Evolutionary conservation across 805 yeast genomes (phyloP).

Genomic region (Yarrowia divulgata): DNA sequence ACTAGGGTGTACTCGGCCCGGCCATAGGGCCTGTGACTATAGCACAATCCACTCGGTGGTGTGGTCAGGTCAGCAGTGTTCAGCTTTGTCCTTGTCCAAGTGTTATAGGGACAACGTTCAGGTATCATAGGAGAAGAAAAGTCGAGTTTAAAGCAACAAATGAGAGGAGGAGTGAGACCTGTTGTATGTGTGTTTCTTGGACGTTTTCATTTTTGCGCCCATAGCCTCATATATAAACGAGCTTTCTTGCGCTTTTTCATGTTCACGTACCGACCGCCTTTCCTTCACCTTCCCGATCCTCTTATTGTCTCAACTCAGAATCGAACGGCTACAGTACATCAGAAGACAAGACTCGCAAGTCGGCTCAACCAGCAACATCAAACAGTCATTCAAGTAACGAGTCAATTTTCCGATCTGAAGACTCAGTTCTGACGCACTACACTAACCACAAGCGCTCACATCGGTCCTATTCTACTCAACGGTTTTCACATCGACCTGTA

Average conservation of each 20-base stretch:
- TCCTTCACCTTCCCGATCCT: no score
- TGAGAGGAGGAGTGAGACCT: conserved; percentile 6
- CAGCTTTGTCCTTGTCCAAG: conserved; percentile 9
- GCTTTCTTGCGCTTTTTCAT: not conserved
- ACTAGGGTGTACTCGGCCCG: no score
- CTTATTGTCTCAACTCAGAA: not conserved
- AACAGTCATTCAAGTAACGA: no score
- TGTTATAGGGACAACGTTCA: conserved; percentile 21
- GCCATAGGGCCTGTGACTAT: no score
- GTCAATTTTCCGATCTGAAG: not conserved
- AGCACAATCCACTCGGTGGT: no score
- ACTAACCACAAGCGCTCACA: no score
- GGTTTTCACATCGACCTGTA: not conserved
- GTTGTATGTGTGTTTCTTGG: not conserved
- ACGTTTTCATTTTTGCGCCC: no score
- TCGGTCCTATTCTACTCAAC: no score
- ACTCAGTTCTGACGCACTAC: no score
- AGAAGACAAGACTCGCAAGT: no score
- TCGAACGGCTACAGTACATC: conserved; percentile 4
- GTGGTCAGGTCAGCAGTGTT: not conserved
- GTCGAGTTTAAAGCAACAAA: conserved; percentile 26
- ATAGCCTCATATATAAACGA: no score
- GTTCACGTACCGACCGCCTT: not conserved
- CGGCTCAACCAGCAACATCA: no score
- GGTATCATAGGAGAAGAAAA: conserved; percentile 15